Percentiles rank a stretch among this genome's conserved stretches.
Evolutionary conservation across 257 asterid genomes (phyloP).

Genomic region (Cynanchum wilfordii): DNA sequence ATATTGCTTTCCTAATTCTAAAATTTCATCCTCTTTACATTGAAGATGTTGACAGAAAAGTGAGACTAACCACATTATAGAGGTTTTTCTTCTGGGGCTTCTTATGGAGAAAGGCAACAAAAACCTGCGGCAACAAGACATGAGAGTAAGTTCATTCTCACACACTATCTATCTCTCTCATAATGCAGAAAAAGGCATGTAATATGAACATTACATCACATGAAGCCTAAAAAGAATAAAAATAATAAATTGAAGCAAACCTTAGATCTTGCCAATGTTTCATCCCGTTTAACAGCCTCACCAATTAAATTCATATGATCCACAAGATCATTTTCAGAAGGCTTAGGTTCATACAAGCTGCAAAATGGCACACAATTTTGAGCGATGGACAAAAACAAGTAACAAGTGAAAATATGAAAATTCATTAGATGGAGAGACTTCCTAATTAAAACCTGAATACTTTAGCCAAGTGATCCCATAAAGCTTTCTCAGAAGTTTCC

Average conservation of each 20-base stretch:
- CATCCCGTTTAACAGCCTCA: slow-evolving; percentile 59
- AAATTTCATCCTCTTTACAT: neutral
- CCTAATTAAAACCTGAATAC: slow-evolving; percentile 53
- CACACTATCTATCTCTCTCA: neutral
- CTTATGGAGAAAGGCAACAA: slow-evolving; percentile 50
- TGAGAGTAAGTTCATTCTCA: neutral
- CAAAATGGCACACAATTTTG: slow-evolving; percentile 18
- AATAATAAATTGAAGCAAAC: slow-evolving; percentile 32
- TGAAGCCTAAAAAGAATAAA: neutral
- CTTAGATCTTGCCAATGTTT: slow-evolving; percentile 52
- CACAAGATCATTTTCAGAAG: slow-evolving; percentile 65
- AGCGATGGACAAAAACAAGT: slow-evolving; percentile 5
- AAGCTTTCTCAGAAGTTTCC: slow-evolving; percentile 45
- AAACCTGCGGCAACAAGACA: slow-evolving; percentile 37
- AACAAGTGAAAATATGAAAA: slow-evolving; percentile 8
- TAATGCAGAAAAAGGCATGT: neutral
- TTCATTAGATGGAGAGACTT: neutral
- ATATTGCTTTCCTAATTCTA: slow-evolving; percentile 9
- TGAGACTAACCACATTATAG: slow-evolving; percentile 40
- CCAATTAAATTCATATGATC: slow-evolving; percentile 48
- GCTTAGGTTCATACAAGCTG: slow-evolving; percentile 54
- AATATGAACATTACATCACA: neutral
- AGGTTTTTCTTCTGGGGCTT: slow-evolving; percentile 51
- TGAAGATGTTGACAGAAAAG: neutral
- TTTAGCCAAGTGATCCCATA: slow-evolving; percentile 70